Evolutionary conservation across 805 yeast genomes (phyloP).

Genomic region (Monosporozyma yasuniensis): DNA sequence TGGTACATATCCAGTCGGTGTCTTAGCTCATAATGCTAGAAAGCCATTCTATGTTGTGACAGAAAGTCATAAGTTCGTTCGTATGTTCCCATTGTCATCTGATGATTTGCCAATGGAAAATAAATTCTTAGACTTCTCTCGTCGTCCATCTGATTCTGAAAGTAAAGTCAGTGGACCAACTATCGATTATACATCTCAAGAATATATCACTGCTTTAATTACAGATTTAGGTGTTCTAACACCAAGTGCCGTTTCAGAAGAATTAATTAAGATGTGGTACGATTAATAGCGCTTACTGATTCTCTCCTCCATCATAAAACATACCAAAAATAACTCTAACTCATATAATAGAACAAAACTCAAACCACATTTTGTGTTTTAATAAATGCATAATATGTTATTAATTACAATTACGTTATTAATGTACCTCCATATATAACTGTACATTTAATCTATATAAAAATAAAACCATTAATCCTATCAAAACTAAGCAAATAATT

Average conservation of each 20-base stretch:
- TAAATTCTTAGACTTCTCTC: slow-evolving; percentile 39
- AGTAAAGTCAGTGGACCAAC: slow-evolving; percentile 42
- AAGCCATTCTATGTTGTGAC: slow-evolving; percentile 92
- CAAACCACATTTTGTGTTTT: not conserved
- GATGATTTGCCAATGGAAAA: slow-evolving; percentile 70
- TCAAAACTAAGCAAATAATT: slow-evolving; percentile 16
- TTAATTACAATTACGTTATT: not conserved
- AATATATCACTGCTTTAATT: slow-evolving; percentile 86
- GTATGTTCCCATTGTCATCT: slow-evolving; percentile 90
- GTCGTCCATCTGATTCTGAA: slow-evolving; percentile 13
- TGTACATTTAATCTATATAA: not conserved
- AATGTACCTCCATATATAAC: not conserved
- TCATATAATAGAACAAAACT: not conserved
- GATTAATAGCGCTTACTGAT: no score
- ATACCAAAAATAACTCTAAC: not conserved
- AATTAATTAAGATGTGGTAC: slow-evolving; percentile 95
- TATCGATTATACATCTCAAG: slow-evolving; percentile 93
- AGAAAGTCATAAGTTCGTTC: slow-evolving; percentile 91
- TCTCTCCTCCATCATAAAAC: no score
- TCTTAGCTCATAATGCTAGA: slow-evolving; percentile 79
- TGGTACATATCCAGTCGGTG: slow-evolving; percentile 92
- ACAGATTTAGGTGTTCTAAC: slow-evolving; percentile 96
- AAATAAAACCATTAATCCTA: not conserved
- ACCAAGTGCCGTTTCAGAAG: slow-evolving; percentile 97
- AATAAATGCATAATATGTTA: not conserved